Percentiles rank a stretch among this genome's conserved stretches.
Conservation (phyloP, 805 yeast species). For the Wickerhamiella hasegawae region DNA sequence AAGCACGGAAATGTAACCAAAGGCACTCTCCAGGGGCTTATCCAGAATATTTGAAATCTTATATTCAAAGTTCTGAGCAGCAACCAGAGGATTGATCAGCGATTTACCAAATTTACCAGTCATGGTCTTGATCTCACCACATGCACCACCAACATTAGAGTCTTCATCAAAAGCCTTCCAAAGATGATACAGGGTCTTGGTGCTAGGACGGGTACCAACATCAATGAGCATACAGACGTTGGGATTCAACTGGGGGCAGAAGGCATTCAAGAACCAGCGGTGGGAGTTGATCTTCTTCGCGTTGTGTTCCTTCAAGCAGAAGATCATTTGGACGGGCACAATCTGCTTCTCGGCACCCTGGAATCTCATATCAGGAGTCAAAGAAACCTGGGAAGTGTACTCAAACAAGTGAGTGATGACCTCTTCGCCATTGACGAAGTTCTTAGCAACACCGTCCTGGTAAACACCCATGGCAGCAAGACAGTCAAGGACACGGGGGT, state of each 20-base stretch:
- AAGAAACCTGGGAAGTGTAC: slow-evolving; percentile 87
- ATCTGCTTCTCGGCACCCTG: slow-evolving; percentile 70
- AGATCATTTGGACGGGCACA: slow-evolving; percentile 86
- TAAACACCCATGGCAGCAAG: slow-evolving; percentile 91
- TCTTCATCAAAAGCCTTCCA: slow-evolving; percentile 97
- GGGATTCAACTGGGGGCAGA: slow-evolving; percentile 84
- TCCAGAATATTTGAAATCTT: slow-evolving; percentile 93
- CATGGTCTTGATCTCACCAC: slow-evolving; percentile 94
- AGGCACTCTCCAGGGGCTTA: slow-evolving; percentile 81
- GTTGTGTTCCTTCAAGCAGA: slow-evolving; percentile 84
- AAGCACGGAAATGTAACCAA: slow-evolving; percentile 83
- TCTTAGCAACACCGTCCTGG: slow-evolving; percentile 95
- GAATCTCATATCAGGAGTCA: slow-evolving; percentile 77
- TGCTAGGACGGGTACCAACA: slow-evolving; percentile 96
- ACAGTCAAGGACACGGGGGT: slow-evolving; percentile 70
- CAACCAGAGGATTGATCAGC: slow-evolving; percentile 77
- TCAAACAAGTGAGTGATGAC: slow-evolving; percentile 92
- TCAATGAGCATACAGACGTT: slow-evolving; percentile 78
- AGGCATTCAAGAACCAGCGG: slow-evolving; percentile 92
- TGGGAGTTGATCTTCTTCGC: slow-evolving; percentile 93
- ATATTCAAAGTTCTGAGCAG: slow-evolving; percentile 92
- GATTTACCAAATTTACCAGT: slow-evolving; percentile 79
- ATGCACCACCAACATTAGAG: slow-evolving; percentile 97
- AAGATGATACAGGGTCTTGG: slow-evolving; percentile 71
- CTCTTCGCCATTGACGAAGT: slow-evolving; percentile 76